Base-by-base conservation (phyloP, 2,329 filamentous ascomycete genomes). In the Neocucurbitaria cava region DNA sequence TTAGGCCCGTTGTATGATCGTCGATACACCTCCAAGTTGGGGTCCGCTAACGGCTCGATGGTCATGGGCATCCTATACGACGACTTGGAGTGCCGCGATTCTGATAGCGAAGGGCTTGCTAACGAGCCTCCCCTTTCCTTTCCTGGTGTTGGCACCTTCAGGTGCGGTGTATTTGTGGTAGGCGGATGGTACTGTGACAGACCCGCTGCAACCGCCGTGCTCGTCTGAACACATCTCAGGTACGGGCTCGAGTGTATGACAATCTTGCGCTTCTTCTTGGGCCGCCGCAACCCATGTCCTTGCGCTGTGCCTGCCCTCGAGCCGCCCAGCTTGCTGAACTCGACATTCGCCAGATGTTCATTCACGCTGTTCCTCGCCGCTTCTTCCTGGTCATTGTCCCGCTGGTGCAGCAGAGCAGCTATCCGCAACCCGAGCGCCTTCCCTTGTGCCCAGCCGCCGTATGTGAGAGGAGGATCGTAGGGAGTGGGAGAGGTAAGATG, bases 161-260 rank as follows among this genome's bases (percentile, higher is more conserved):
- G 40, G 40, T 60, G 57, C 56, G 63, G 63, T 48, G 64, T 55
- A 52, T 63, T 54, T 48, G 64, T 55, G 50, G 64, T 55, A n/a
- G 69, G 77, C 51, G 63, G 73, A 60, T 75, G 85, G 77, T 72
- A 87, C 65, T 91, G 87, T 7, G 89, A 88, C 43, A 98, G 86
- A 23, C 94, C 94, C 5, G 94, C 89, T 68, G 89, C 89, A 70
- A 98, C 91, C 26, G 89, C 93, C 46, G 96, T 86, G 11, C 92
- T 91, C 0, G 94, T 97, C 76, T 99, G 94, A 13, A 97, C 83
- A 74, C 95, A 99, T 76, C 95, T 87, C 48, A 96, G 80, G 70
- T 94, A 99, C 0, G 95, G 95, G n/a, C 94, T 98, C 60, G 87
- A 90, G 77, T 99, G 94, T 52, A 99, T 86, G 65, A 96, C 85